Conservation (phyloP, 371 early-diverging fungal genomes). For the Mucor indicus region DNA sequence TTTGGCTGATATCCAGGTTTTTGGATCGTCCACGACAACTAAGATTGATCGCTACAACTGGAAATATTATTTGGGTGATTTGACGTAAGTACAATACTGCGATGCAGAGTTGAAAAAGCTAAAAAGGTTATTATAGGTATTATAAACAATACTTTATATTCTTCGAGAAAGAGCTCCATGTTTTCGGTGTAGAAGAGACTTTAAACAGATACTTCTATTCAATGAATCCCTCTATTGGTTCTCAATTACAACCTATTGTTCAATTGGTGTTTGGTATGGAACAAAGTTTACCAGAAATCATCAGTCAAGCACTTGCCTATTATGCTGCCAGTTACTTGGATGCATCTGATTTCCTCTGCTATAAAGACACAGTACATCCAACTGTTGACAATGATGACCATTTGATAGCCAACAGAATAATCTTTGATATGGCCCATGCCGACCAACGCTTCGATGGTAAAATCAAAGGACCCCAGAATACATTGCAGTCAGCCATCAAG, state of each 20-base stretch:
- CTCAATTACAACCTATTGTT: constrained; percentile 39
- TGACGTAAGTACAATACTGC: no score
- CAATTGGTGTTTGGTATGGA: constrained; percentile 41
- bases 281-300: constrained; percentile 23
- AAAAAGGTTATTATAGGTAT: no score
- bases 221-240: constrained; percentile 25
- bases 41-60: no score
- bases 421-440: constrained; percentile 28
- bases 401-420: constrained; percentile 8
- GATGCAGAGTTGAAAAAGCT: no score
- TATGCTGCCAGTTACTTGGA: constrained; percentile 26
- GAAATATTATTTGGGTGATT: no score
- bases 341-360: constrained; percentile 6
- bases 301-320: constrained; percentile 38
- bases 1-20: no score
- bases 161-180: constrained; percentile 25
- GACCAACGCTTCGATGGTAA: constrained; percentile 38
- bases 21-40: no score
- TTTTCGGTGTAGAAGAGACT: constrained; percentile 21
- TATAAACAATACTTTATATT: constrained; percentile 32
- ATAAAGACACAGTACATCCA: not conserved
- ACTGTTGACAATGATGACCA: no score
- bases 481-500: constrained; percentile 28
- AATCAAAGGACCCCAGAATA: constrained; percentile 29
- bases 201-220: constrained; percentile 23